Percentiles rank a stretch among this genome's conserved stretches.
phyloP scores from a whole-genome alignment of 768 basidiomycete species.

The Scleroderma citrinum region DNA sequence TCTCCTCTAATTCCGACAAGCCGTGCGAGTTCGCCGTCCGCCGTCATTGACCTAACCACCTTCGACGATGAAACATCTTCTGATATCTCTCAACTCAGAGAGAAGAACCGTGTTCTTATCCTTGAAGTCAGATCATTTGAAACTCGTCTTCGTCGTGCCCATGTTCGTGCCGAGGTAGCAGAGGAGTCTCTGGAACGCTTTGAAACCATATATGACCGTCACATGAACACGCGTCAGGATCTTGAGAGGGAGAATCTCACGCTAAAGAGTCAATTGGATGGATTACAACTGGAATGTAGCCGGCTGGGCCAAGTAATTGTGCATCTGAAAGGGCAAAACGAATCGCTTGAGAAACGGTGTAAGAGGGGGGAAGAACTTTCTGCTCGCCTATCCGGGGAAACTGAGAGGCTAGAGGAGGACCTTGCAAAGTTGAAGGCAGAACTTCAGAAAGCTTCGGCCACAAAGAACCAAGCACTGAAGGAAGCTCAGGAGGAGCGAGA shows the following conservation, averaged over 20 bases:
- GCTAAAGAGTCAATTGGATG: background rate
- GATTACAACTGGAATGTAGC: constrained; percentile 10
- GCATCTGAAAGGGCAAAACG: constrained; percentile 12
- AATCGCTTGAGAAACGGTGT: constrained; percentile 8
- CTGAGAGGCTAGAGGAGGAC: constrained; percentile 15
- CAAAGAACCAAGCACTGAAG: constrained; percentile 11
- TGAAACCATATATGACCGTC: constrained; percentile 9
- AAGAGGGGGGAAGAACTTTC: constrained; percentile 4
- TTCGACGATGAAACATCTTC: background rate
- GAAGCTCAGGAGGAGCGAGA: constrained; percentile 14
- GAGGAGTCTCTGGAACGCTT: constrained; percentile 9
- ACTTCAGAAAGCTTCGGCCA: constrained; percentile 13
- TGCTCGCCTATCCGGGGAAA: constrained; percentile 9
- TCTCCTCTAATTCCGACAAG: background rate
- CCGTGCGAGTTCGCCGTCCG: background rate
- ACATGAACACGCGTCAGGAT: constrained; percentile 9
- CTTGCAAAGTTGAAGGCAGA: constrained; percentile 17
- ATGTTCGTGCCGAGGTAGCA: background rate
- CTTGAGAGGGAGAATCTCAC: background rate
- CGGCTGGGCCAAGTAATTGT: constrained; percentile 4
- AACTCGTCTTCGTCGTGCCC: background rate
- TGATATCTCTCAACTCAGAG: background rate
- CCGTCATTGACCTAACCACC: constrained; percentile 1
- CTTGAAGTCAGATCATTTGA: constrained; percentile 1
- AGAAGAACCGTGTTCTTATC: constrained; percentile 1